Evolutionary conservation across 345 rosid species (phyloP), one percentile per base, ranked within the genome.

Genomic region (Citrus glauca): DNA sequence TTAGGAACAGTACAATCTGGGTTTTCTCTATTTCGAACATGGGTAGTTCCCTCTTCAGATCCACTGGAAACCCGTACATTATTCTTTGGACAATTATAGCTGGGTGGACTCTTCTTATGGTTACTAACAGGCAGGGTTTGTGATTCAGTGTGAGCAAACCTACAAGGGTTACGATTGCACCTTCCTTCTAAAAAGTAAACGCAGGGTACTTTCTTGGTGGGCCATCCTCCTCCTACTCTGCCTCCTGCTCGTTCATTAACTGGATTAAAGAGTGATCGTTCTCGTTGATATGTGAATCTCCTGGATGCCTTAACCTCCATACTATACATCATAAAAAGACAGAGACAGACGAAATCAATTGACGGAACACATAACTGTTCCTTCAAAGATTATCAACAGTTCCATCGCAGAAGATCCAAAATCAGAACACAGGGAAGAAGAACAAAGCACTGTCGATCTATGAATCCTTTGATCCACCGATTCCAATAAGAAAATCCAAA

Each of bases 141-240:
- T 45, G 50, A 45, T 45, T 13, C 50, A 45, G 50, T 45, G 50
- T 45, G 50, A 45, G 50, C 50, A 45, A 83, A 85, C 71, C 78
- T 25, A 60, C 86, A 85, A 22, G 86, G 88, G 53, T 87, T 78
- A 59, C 84, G 50, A 9, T 80, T 85, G 70, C 90, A 85, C 65
- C 24, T 81, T 9, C 86, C 86, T 10, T 16, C 25, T 0, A 76
- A 11, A 83, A 83, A 81, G 30, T 17, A 85, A 3, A 0, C 0
- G 11, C 90, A 87, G 10, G 78, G 63, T 9, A 1, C 37, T 20
- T 28, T 33, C 72, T 8, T 37, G 25, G 13, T 0, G 48, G 67
- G 19, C 67, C 53, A 25, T 16, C 40, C 27, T 71, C 28, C 74
- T 71, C 74, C 57, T 70, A 11, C 40, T 45, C 50, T 45, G 37